Conservation (phyloP, 495 filamentous ascomycete species). For the Recurvomyces mirabilis region DNA sequence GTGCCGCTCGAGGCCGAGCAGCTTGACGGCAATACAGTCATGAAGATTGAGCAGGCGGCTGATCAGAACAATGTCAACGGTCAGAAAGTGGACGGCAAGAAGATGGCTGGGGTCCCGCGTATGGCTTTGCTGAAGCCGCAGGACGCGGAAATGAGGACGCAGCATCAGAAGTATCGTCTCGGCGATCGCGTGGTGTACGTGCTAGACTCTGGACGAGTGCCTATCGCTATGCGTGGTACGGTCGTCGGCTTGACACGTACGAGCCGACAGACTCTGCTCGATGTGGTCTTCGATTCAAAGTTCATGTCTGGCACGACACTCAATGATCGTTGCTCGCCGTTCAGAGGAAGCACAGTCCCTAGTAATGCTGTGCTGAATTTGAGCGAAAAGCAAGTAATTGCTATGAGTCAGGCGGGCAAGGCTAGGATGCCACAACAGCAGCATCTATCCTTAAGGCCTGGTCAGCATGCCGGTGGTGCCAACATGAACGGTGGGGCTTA, state of each 20-base stretch:
- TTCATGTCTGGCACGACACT: slow-evolving; percentile 96
- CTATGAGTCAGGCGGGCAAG: slow-evolving; percentile 55
- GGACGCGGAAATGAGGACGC: slow-evolving; percentile 82
- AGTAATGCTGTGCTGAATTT: slow-evolving; percentile 77
- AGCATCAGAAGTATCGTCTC: slow-evolving; percentile 70
- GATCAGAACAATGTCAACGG: slow-evolving; percentile 44
- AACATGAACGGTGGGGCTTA: slow-evolving; percentile 35
- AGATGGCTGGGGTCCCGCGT: slow-evolving; percentile 66
- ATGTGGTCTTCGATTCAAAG: slow-evolving; percentile 82
- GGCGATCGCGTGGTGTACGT: slow-evolving; percentile 91
- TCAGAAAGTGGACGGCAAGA: slow-evolving; percentile 45
- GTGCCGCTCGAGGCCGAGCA: slow-evolving; percentile 94
- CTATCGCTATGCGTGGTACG: slow-evolving; percentile 82
- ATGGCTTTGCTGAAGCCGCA: slow-evolving; percentile 78
- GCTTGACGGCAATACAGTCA: slow-evolving; percentile 80
- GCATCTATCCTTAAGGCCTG: slow-evolving; percentile 37
- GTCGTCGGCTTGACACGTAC: slow-evolving; percentile 86
- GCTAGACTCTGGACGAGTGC: slow-evolving; percentile 85
- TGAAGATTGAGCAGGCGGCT: slow-evolving; percentile 65
- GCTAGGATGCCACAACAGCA: slow-evolving; percentile 45
- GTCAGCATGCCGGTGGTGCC: neutral
- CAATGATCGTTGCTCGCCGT: slow-evolving; percentile 80
- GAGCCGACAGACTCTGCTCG: slow-evolving; percentile 64
- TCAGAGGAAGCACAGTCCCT: slow-evolving; percentile 88
- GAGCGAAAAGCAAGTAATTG: slow-evolving; percentile 66